These are phyloP conservation scores for Aureobasidium leucospermi DNA, from an alignment of 2,329 filamentous ascomycete species.

Conservation along the genomic window DNA sequence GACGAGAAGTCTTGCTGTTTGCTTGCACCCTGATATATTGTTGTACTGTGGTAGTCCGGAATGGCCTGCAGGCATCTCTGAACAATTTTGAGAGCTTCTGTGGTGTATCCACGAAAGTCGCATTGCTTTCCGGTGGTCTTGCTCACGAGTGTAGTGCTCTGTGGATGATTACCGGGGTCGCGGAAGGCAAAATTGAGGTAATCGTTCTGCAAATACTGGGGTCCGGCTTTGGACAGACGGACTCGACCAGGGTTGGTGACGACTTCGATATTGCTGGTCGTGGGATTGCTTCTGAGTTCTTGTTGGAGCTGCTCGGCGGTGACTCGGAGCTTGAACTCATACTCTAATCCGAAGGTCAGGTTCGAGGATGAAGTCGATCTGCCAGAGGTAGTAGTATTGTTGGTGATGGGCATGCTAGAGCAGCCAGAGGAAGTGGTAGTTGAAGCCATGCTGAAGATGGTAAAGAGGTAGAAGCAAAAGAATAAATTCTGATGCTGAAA, in stretches of 20 bases:
- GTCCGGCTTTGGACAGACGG: background rate
- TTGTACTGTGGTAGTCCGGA: background rate
- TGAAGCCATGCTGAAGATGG: background rate
- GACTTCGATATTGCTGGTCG: background rate
- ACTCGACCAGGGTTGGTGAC: background rate
- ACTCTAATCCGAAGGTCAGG: background rate
- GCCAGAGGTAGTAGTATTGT: too few species aligned
- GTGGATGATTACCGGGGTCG: background rate
- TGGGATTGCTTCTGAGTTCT: background rate
- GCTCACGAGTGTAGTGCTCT: background rate
- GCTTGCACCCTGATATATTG: background rate
- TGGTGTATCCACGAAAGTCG: background rate
- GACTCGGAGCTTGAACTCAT: background rate
- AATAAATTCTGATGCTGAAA: background rate
- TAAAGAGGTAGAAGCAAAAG: background rate
- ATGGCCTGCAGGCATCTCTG: background rate
- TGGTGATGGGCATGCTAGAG: background rate
- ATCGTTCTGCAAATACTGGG: background rate
- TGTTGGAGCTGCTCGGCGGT: background rate
- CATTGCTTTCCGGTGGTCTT: background rate
- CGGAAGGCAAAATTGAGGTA: constrained; percentile 1
- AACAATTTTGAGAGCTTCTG: background rate
- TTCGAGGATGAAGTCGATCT: background rate
- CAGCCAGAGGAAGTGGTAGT: too few species aligned
- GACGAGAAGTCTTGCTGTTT: background rate